These are phyloP conservation scores for Apiotrichum veenhuisii DNA, from an alignment of 1,284 basidiomycete species.

Conservation along the genomic window DNA sequence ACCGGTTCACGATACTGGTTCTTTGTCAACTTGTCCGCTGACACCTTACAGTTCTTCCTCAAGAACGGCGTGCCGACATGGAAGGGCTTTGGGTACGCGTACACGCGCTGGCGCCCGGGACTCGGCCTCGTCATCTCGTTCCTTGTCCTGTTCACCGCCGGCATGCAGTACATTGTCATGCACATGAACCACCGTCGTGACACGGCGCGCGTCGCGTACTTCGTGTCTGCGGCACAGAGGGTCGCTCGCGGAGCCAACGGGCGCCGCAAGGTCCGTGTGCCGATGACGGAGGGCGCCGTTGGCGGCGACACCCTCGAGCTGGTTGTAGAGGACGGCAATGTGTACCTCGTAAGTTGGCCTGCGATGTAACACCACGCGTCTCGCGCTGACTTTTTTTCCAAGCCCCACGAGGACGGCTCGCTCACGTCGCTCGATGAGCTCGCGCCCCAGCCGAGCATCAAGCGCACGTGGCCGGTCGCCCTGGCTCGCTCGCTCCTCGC, in stretches of 20 bases:
- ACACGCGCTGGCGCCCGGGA: slow-evolving; percentile 85
- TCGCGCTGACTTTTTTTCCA: too few species aligned
- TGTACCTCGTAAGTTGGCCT: slow-evolving; percentile 43
- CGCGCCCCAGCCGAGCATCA: slow-evolving; percentile 30
- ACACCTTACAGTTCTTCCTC: slow-evolving; percentile 43
- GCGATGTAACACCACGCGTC: too few species aligned
- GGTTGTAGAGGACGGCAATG: slow-evolving; percentile 43
- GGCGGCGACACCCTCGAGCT: slow-evolving; percentile 40
- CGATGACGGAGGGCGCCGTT: slow-evolving; percentile 42
- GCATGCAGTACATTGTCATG: slow-evolving; percentile 74
- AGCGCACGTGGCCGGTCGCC: slow-evolving; percentile 42
- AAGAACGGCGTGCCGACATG: slow-evolving; percentile 50
- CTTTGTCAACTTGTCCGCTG: slow-evolving; percentile 23
- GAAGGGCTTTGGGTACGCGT: slow-evolving; percentile 67
- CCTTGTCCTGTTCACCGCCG: slow-evolving; percentile 66
- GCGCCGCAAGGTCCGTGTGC: slow-evolving; percentile 46
- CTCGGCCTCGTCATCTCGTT: slow-evolving; percentile 72
- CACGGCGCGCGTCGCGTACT: slow-evolving; percentile 62
- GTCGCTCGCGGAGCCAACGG: slow-evolving; percentile 61
- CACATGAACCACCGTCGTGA: slow-evolving; percentile 71
- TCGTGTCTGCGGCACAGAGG: slow-evolving; percentile 60
- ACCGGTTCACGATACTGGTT: too few species aligned
- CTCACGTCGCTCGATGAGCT: slow-evolving; percentile 40
- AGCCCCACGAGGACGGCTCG: slow-evolving; percentile 45
- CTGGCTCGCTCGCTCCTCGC: slow-evolving; percentile 18